These are phyloP conservation scores for Schizosaccharomyces versatilis DNA, from an alignment of 1,139 yeast species.

Conservation along the genomic window DNA sequence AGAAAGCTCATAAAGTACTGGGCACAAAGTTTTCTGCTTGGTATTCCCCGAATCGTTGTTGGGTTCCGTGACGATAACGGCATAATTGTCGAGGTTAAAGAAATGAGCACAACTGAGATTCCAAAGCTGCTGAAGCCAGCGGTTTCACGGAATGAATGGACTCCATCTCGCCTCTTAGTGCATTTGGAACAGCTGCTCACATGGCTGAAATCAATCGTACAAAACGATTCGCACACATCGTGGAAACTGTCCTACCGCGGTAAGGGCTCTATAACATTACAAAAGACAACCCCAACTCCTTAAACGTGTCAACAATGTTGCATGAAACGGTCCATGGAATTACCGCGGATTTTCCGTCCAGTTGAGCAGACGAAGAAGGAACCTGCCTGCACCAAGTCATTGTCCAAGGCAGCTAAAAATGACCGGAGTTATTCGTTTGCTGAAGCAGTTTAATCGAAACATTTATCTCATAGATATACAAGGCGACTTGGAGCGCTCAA, in stretches of 20 bases:
- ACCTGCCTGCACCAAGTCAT: background rate
- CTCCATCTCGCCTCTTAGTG: background rate
- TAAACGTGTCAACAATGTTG: background rate
- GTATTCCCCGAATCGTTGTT: conserved; percentile 53
- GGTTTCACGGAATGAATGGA: background rate
- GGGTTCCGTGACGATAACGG: conserved; percentile 69
- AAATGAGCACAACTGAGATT: conserved; percentile 52
- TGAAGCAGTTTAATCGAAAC: background rate
- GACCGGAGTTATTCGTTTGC: background rate
- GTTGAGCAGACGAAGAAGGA: background rate
- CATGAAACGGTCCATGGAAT: too few relatives aligned
- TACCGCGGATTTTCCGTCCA: background rate
- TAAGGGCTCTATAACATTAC: background rate
- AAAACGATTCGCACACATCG: background rate
- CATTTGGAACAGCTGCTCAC: background rate
- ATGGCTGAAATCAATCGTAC: background rate
- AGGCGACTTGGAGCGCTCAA: background rate
- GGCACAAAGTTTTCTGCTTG: conserved; percentile 84
- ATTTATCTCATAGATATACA: background rate
- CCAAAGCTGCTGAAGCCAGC: conserved; percentile 23
- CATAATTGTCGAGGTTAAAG: conserved; percentile 43
- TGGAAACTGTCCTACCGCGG: background rate
- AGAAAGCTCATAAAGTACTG: conserved; percentile 53
- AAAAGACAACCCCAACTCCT: background rate
- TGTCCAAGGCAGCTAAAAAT: too few relatives aligned